Base-by-base conservation (phyloP, 176 grass and related monocot species). In the Zizania latifolia region DNA sequence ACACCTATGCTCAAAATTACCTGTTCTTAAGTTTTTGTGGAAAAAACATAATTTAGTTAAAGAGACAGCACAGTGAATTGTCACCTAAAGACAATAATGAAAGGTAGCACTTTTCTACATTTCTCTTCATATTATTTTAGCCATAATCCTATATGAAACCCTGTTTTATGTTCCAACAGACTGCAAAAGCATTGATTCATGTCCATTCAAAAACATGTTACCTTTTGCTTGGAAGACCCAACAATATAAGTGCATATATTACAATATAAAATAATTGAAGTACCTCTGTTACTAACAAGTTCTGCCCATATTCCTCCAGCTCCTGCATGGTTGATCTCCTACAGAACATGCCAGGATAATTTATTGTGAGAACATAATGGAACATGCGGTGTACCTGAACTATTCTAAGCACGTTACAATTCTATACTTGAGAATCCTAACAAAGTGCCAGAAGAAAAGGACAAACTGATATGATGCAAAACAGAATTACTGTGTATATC, bases 261-360 rank as follows among this genome's bases (percentile, higher is more conserved):
- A 34, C 15, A 76, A 62, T 11, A 21, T 66, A 76, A 43, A 76
- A 46, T 58, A 79, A 41, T 14, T 77, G 62, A 29, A 33, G 13
- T 89, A 93, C 94, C 94, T 93, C 94, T 89, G 34, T 97, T 97
- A 37, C 54, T 93, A 34, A 97, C 94, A 72, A 97, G 86, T 65
- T 97, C 94, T 21, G 94, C 88, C 94, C 94, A 97, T 81, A 97
- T 80, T 21, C 94, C 94, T 68, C 94, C 94, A 65, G 94, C 94
- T 79, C 94, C 94, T 71, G 94, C 94, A 83, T 97, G 94, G 61
- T 97, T 97, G 65, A 97, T 97, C 56, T 97, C 94, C 94, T 97
- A 56, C 77, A 89, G 24, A 68, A 82, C 46, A 35, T 53, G 22
- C 10, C 45, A 71, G 45, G 16, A 1, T 43, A 33, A 48, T 70